A percentile compares a stretch with the other conserved stretches of the same genome.
Evolutionary conservation across 306 rosid species (phyloP).

Genomic region (Pterocarpus santalinus): DNA sequence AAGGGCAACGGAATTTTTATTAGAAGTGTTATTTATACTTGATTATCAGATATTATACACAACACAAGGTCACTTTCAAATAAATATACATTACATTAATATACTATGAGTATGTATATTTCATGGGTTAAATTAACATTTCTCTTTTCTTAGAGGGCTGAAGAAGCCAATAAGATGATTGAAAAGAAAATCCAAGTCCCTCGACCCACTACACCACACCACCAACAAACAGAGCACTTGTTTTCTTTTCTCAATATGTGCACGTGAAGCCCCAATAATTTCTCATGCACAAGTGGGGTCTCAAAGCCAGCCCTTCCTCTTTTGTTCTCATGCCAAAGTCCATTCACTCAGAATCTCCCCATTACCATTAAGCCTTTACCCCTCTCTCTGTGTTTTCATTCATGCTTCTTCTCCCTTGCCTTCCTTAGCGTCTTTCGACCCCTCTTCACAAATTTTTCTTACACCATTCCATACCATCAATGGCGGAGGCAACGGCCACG

Average conservation of each 20-base stretch:
- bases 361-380: slow-evolving; percentile 33
- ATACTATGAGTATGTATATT: background rate
- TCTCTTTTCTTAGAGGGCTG: too few relatives aligned
- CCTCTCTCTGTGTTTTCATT: slow-evolving; percentile 10
- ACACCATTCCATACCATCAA: slow-evolving; percentile 39
- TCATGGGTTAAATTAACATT: too few relatives aligned
- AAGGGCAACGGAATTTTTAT: background rate
- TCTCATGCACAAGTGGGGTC: slow-evolving; percentile 93
- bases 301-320: slow-evolving; percentile 79
- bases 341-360: slow-evolving; percentile 72
- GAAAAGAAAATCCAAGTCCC: background rate
- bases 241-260: slow-evolving; percentile 36
- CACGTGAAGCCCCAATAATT: slow-evolving; percentile 81
- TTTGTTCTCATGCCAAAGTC: slow-evolving; percentile 90
- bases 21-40: too few relatives aligned
- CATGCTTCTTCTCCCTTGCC: slow-evolving; percentile 37
- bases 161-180: slow-evolving; percentile 8
- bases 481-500: slow-evolving; percentile 49
- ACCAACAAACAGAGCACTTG: slow-evolving; percentile 23
- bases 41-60: too few relatives aligned
- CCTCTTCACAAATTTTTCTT: slow-evolving; percentile 23
- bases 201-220: slow-evolving; percentile 21
- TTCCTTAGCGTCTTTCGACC: slow-evolving; percentile 31
- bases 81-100: too few relatives aligned
- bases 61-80: too few relatives aligned